These are phyloP conservation scores for Chlorella variabilis DNA, from an alignment of 163 green algal species.

Conservation along the genomic window DNA sequence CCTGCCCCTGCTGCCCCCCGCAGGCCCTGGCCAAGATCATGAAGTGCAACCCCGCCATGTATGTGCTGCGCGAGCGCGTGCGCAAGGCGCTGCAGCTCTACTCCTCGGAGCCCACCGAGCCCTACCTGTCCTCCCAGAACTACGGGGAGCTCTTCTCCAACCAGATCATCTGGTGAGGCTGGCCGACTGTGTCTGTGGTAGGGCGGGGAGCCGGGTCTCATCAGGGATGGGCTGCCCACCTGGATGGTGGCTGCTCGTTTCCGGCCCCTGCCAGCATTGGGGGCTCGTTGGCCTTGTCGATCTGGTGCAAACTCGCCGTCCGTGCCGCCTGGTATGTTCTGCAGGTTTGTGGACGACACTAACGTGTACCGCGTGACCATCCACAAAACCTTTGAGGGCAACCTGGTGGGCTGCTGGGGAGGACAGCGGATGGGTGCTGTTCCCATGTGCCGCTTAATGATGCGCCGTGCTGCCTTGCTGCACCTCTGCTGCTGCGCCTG, in stretches of 20 bases:
- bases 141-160: slow-evolving; percentile 94
- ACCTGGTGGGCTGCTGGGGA: no score
- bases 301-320: no score
- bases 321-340: no score
- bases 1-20: background rate
- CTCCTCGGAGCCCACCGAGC: slow-evolving; percentile 98
- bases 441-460: no score
- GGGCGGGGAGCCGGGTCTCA: no score
- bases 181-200: background rate
- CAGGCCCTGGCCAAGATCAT: slow-evolving; percentile 90
- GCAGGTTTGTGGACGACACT: slow-evolving; percentile 98
- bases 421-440: no score
- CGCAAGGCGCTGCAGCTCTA: slow-evolving; percentile 99
- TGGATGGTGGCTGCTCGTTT: background rate
- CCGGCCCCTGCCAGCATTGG: no score
- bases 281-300: no score
- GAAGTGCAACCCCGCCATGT: slow-evolving; percentile 97
- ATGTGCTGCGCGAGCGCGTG: slow-evolving; percentile 98
- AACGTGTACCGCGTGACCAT: slow-evolving; percentile 99
- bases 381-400: slow-evolving; percentile 99
- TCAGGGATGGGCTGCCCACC: no score
- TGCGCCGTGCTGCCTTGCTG: no score
- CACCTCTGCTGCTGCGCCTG: slow-evolving; percentile 38
- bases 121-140: slow-evolving; percentile 96
- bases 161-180: slow-evolving; percentile 96